Base-by-base conservation (phyloP, 1,139 yeast genomes). In the Torulaspora pretoriensis region DNA sequence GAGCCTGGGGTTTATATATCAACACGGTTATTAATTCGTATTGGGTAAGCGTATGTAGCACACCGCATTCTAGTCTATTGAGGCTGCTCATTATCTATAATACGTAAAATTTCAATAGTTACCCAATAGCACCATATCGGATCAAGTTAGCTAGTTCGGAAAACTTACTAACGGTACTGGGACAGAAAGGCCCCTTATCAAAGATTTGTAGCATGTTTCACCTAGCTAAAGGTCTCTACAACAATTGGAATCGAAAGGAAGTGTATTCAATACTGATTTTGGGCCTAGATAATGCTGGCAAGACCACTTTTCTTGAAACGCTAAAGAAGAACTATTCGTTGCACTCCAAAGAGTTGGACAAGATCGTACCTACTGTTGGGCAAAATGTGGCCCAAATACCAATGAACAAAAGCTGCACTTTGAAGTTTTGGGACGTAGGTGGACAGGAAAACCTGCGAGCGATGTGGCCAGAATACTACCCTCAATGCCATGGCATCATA, bases 281-380 rank as follows among this genome's bases (percentile, higher is more conserved):
- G 25, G 98, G 98, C 13, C 75, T 92, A 37, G 97, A 92, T 65
- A 89, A 90, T 70, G 96, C 97, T 0, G 98, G 98, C 2, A 92
- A 92, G 64, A 90, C 97, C 13, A 85, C 95, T 0, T 77, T 85
- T 52, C 64, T 86, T 30, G 90, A 83, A 60, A 74, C 78, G 48
- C 64, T 81, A 30, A 83, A 82, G 58, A 70, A 73, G 29, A 64
- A 72, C 43, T 80, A 75, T 54, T 68, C 69, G 8, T 67, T 74
- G 33, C 50, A 49, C 12, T 58, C 63, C 10, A 63, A 61, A 43
- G 50, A 55, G 16, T 51, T 63, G 17, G 73, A 71, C 26, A 68
- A 78, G 42, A 80, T 81, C 23, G 68, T 77, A 25, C 88, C 90
- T 1, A 83, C 90, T 0, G 83, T 83, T 16, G 90, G 90, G 2